These are phyloP conservation scores for Fusarium virguliforme DNA, from an alignment of 2,329 filamentous ascomycete species.

Conservation along the genomic window DNA sequence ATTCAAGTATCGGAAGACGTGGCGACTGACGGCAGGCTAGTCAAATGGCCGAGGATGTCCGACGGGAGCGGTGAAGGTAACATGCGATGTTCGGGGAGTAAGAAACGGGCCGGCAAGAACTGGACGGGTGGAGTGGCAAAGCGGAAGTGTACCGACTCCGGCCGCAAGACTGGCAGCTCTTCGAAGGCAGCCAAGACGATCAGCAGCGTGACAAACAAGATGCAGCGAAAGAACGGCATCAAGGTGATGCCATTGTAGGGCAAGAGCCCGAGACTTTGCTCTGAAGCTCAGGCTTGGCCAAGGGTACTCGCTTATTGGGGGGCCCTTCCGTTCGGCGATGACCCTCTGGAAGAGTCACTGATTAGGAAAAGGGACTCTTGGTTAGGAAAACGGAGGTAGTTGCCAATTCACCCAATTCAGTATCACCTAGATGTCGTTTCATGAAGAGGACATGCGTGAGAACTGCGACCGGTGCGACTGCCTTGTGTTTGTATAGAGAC, in stretches of 20 bases:
- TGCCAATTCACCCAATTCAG: background rate
- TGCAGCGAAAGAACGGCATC: conserved; percentile 57
- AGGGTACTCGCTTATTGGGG: background rate
- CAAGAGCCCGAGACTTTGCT: background rate
- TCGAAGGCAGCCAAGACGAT: conserved; percentile 44
- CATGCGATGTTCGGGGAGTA: conserved; percentile 50
- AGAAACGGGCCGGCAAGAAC: conserved; percentile 53
- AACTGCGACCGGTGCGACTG: no score
- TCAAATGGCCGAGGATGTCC: conserved; percentile 49
- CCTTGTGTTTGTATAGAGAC: no score
- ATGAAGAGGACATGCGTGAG: no score
- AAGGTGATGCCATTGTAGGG: conserved; percentile 54
- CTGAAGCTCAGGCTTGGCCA: background rate
- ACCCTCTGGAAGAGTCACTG: background rate
- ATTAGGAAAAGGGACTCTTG: background rate
- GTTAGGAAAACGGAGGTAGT: background rate
- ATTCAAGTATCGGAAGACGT: conserved; percentile 58
- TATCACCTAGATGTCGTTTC: background rate
- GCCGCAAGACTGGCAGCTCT: conserved; percentile 55
- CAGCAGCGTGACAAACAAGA: conserved; percentile 48
- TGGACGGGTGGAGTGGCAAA: conserved; percentile 52
- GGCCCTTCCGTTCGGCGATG: background rate
- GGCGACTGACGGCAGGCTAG: conserved; percentile 52
- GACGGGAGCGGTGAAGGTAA: conserved; percentile 49
- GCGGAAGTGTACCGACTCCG: conserved; percentile 52